phyloP scores from a whole-genome alignment of 768 basidiomycete species.

The Tricholoma saponaceum region DNA sequence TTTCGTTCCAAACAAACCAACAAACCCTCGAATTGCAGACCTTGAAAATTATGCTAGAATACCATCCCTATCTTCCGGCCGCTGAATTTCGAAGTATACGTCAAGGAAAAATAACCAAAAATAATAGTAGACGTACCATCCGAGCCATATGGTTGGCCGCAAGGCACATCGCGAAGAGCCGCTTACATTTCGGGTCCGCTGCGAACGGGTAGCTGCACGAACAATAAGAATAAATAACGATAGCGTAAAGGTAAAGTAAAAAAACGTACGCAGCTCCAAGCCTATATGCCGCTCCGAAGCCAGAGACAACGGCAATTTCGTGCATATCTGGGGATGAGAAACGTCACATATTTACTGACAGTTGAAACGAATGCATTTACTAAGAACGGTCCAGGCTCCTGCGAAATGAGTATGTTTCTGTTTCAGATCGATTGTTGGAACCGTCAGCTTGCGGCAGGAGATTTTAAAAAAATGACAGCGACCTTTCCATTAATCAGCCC shows the following conservation, averaged over 20 bases:
- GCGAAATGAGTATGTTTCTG: slow-evolving; percentile 31
- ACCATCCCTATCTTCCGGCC: background rate
- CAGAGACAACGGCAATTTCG: slow-evolving; percentile 35
- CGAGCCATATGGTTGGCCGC: slow-evolving; percentile 22
- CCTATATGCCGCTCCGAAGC: slow-evolving; percentile 33
- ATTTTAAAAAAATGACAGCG: background rate
- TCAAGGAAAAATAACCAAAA: background rate
- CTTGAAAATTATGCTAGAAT: background rate
- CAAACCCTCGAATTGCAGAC: background rate
- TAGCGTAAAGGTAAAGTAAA: background rate
- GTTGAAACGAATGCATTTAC: slow-evolving; percentile 10
- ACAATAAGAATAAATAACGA: background rate
- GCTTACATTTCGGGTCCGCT: slow-evolving; percentile 26
- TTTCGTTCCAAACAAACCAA: too few species aligned
- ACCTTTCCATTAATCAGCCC: slow-evolving; percentile 32
- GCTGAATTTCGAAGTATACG: background rate
- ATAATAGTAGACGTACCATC: slow-evolving; percentile 5
- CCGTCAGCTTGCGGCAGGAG: background rate
- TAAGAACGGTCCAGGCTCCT: slow-evolving; percentile 34
- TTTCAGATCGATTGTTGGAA: background rate
- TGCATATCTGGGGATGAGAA: slow-evolving; percentile 25
- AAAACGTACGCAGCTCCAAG: slow-evolving; percentile 30
- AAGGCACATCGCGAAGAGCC: slow-evolving; percentile 25
- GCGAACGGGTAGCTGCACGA: slow-evolving; percentile 26
- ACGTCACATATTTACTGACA: background rate